A percentile compares a stretch with the other conserved stretches of the same genome.
Evolutionary conservation across 1,284 basidiomycete species (phyloP).

Genomic region (Puccinia hordei): DNA sequence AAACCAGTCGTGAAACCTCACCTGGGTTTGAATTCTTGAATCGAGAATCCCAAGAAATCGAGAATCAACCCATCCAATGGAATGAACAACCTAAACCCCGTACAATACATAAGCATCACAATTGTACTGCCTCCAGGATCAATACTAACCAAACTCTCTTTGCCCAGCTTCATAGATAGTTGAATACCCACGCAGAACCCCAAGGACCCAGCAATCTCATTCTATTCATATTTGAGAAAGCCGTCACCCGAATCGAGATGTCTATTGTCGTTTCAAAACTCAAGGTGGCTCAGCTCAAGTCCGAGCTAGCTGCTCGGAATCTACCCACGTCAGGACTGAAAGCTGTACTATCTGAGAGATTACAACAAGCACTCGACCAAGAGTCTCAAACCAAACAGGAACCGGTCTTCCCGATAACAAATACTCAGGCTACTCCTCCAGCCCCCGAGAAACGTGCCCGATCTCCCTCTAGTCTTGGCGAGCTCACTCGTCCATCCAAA

Average conservation of each 20-base stretch:
- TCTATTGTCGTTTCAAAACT: conserved; percentile 30
- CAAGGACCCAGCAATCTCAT: no score
- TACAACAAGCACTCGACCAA: conserved; percentile 29
- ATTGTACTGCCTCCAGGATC: no score
- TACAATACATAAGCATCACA: no score
- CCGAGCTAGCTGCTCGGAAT: conserved; percentile 24
- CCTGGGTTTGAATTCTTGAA: no score
- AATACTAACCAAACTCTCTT: no score
- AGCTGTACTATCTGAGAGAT: conserved; percentile 23
- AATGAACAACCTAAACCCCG: no score
- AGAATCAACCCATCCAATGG: no score
- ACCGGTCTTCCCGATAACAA: background rate
- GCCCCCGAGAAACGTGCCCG: background rate
- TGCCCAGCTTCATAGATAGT: no score
- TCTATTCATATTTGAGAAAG: background rate
- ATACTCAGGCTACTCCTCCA: background rate
- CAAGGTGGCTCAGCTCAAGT: conserved; percentile 34
- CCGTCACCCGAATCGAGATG: background rate
- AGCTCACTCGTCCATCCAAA: background rate
- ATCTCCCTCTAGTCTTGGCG: background rate
- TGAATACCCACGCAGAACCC: no score
- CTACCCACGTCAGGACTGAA: conserved; percentile 33
- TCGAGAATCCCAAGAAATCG: no score
- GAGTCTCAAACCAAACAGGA: background rate
- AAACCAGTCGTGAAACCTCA: background rate